Evolutionary conservation across 371 early-diverging fungal species (phyloP).

Genomic region (Syncephalis plumigaleata): DNA sequence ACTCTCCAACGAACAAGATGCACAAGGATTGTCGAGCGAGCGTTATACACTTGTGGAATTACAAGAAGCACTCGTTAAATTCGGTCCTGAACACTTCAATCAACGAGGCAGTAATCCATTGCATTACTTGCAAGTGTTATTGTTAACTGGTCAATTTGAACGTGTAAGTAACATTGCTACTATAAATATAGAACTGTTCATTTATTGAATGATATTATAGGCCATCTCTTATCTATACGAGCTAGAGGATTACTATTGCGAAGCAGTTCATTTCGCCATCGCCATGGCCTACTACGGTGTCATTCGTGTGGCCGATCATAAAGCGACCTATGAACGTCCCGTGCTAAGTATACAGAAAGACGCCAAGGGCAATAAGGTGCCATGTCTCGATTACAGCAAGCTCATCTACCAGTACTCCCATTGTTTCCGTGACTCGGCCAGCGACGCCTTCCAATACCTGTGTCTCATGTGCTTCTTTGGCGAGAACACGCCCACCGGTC

Average conservation of each 20-base stretch:
- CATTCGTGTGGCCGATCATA: constrained; percentile 42
- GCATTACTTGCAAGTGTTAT: constrained; percentile 62
- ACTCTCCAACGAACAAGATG: constrained; percentile 17
- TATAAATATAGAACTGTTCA: not conserved
- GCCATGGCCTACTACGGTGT: constrained; percentile 59
- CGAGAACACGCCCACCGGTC: constrained; percentile 9
- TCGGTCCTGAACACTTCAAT: constrained; percentile 50
- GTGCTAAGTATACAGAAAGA: no score
- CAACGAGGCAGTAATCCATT: constrained; percentile 46
- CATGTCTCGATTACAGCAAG: no score
- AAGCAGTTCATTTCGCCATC: constrained; percentile 84
- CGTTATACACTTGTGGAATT: constrained; percentile 46
- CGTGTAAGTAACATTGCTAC: constrained; percentile 17
- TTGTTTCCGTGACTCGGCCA: no score
- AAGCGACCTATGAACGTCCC: constrained; percentile 4
- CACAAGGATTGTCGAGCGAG: constrained; percentile 46
- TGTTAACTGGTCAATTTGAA: constrained; percentile 80
- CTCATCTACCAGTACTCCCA: no score
- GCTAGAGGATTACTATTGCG: constrained; percentile 34
- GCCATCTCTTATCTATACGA: constrained; percentile 54
- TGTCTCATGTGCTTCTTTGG: constrained; percentile 29
- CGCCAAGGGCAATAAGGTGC: no score
- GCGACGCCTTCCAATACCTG: constrained; percentile 41
- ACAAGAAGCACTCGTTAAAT: constrained; percentile 35
- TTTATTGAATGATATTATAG: constrained; percentile 9